Conservation (phyloP, 176 grass and related monocot genomes). For the Pharus latifolius region DNA sequence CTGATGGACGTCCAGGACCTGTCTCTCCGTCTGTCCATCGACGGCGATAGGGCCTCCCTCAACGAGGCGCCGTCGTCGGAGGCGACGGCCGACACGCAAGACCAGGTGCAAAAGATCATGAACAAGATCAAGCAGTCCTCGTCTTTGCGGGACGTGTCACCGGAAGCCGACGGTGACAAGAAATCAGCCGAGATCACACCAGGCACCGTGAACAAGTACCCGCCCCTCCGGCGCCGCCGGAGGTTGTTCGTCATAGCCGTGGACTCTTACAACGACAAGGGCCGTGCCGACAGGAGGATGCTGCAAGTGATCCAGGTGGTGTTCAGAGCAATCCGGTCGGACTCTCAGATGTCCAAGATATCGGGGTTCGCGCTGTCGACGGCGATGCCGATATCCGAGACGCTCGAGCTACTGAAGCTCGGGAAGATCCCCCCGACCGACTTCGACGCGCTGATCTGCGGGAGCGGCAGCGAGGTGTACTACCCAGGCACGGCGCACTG, state of each 20-base stretch:
- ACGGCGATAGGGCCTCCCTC: constrained; percentile 49
- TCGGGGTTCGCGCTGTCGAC: constrained; percentile 87
- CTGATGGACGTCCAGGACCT: constrained; percentile 80
- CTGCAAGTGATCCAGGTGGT: constrained; percentile 77
- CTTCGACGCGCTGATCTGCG: constrained; percentile 82
- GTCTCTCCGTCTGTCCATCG: constrained; percentile 75
- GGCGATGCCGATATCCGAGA: constrained; percentile 71
- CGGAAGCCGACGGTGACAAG: constrained; percentile 16
- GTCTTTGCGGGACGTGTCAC: background rate
- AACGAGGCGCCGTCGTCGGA: constrained; percentile 16
- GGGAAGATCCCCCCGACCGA: constrained; percentile 58
- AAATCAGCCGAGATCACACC: constrained; percentile 12
- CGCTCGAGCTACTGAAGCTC: constrained; percentile 48
- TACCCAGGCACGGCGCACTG: constrained; percentile 73
- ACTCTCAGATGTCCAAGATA: constrained; percentile 87
- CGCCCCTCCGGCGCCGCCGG: constrained; percentile 61
- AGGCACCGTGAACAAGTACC: constrained; percentile 57
- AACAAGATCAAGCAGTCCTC: constrained; percentile 69
- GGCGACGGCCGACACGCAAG: constrained; percentile 38
- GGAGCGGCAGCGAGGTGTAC: constrained; percentile 88
- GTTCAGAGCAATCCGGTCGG: constrained; percentile 67
- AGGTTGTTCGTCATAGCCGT: constrained; percentile 71
- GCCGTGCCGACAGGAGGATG: constrained; percentile 62
- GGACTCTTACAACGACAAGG: constrained; percentile 69
- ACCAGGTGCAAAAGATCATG: constrained; percentile 68